These are phyloP conservation scores for Globisporangium irregulare DNA, from an alignment of 352 stramenopile genomes.

Conservation along the genomic window DNA sequence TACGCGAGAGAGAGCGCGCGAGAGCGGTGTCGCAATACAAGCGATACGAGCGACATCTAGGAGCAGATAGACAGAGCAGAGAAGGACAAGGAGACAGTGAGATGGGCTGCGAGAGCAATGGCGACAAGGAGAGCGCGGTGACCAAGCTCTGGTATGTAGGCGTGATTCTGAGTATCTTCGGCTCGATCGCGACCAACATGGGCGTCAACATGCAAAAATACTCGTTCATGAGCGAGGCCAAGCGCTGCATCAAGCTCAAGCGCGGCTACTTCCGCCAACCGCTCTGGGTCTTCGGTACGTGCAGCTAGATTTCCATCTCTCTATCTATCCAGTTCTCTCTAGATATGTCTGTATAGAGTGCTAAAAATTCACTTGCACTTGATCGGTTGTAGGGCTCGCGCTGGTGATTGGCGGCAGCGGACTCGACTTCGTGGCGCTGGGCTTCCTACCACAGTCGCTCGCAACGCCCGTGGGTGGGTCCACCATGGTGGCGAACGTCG, in stretches of 20 bases:
- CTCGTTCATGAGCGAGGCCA: conserved; percentile 84
- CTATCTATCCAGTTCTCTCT: neutral
- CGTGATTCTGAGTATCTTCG: conserved; percentile 72
- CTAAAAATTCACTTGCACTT: neutral
- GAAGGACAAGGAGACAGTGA: neutral
- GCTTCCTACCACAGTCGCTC: conserved; percentile 78
- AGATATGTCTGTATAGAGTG: too few species aligned
- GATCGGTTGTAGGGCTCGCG: conserved; percentile 29
- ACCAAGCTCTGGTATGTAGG: conserved; percentile 66
- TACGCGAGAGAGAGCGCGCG: neutral
- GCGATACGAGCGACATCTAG: neutral
- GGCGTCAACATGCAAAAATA: conserved; percentile 89
- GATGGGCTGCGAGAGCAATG: conserved; percentile 6
- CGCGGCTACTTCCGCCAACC: conserved; percentile 76
- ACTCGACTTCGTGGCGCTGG: conserved; percentile 74
- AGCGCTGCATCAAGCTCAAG: conserved; percentile 49
- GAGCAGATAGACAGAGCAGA: neutral
- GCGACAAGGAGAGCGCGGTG: conserved; percentile 3
- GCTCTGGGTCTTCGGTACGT: conserved; percentile 70
- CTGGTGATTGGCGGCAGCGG: conserved; percentile 68
- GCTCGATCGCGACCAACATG: conserved; percentile 77
- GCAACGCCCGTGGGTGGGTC: conserved; percentile 73
- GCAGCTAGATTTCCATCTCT: neutral
- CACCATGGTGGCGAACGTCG: conserved; percentile 84
- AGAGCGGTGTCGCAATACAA: neutral